Percentiles rank a stretch among this genome's conserved stretches.
phyloP scores from a whole-genome alignment of 139 green algal species.

The Deuterostichococcus epilithicus region DNA sequence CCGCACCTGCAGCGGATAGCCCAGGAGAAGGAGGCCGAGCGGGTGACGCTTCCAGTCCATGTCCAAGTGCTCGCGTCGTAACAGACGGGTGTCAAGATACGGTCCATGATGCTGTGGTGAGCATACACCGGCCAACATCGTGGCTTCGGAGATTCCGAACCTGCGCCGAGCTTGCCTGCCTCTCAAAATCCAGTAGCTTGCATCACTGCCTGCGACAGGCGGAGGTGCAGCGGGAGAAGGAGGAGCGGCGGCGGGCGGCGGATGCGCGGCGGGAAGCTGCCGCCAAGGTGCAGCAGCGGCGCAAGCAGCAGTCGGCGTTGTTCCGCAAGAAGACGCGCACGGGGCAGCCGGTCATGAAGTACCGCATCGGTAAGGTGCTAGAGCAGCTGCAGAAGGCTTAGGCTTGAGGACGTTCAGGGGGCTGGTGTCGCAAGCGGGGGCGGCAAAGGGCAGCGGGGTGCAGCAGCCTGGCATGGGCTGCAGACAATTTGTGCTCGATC shows the following conservation, averaged over 20 bases:
- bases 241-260: constrained; percentile 18
- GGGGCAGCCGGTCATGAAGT: constrained; percentile 70
- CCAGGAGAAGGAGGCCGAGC: constrained; percentile 11
- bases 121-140: too few relatives aligned
- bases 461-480: too few relatives aligned
- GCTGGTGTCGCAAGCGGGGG: too few relatives aligned
- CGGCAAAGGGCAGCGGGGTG: too few relatives aligned
- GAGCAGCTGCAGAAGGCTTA: constrained; percentile 26
- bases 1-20: constrained; percentile 31
- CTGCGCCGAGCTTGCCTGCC: too few relatives aligned
- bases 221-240: neutral
- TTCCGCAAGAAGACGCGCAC: constrained; percentile 44
- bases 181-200: too few relatives aligned
- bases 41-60: neutral
- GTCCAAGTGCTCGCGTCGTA: too few relatives aligned
- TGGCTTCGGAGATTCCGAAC: too few relatives aligned
- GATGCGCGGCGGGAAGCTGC: neutral
- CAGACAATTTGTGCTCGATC: too few relatives aligned
- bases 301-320: constrained; percentile 32
- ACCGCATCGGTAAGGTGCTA: constrained; percentile 55
- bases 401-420: neutral
- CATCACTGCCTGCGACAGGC: too few relatives aligned
- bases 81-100: too few relatives aligned
- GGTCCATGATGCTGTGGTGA: too few relatives aligned
- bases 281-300: constrained; percentile 25